Conservation (phyloP, 2,329 filamentous ascomycete genomes). For the Mycosphaerella sp. region DNA sequence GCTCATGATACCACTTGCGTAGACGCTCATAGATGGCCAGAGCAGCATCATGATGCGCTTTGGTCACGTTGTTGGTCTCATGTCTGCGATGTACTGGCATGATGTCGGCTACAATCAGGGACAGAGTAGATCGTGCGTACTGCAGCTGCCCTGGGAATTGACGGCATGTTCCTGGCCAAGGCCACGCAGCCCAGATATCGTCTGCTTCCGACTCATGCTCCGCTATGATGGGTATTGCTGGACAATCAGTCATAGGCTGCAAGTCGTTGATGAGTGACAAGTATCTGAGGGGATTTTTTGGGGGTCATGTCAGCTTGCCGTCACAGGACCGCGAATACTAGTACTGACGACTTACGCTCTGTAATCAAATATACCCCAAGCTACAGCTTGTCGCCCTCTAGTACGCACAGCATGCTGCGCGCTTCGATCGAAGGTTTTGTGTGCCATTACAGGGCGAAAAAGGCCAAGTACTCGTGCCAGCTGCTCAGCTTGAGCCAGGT, state of each 20-base stretch:
- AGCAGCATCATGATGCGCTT: background rate
- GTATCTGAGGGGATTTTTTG: background rate
- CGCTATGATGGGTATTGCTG: background rate
- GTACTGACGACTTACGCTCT: background rate
- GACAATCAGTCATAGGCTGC: background rate
- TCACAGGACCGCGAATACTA: background rate
- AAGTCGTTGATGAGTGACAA: background rate
- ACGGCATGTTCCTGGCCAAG: background rate
- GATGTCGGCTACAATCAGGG: background rate
- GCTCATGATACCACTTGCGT: background rate
- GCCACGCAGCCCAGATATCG: background rate
- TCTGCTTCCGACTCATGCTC: background rate
- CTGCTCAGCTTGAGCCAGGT: background rate
- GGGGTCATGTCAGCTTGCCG: background rate
- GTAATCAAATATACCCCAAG: background rate
- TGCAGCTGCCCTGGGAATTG: background rate
- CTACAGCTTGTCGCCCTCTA: background rate
- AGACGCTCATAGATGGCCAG: background rate
- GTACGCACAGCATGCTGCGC: background rate
- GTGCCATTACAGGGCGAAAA: background rate
- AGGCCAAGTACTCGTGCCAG: background rate
- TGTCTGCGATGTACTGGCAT: conserved; percentile 1
- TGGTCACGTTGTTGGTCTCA: background rate
- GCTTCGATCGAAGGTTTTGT: background rate
- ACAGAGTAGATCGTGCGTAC: background rate